Percentiles rank a stretch among this genome's conserved stretches.
Conservation (phyloP, 495 filamentous ascomycete genomes). For the Trichoderma asperelloides region DNA sequence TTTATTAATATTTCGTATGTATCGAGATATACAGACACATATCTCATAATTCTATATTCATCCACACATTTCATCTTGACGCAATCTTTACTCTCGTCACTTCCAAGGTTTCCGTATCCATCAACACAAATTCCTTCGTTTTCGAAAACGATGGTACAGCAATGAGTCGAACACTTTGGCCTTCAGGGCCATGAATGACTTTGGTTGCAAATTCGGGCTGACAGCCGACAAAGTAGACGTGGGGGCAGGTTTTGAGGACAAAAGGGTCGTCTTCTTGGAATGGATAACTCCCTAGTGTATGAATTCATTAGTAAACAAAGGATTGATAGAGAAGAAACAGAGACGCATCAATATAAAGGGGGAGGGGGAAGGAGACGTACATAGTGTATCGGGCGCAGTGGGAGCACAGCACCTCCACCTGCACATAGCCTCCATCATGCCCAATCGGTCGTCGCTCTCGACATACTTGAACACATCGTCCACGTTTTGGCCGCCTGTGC, state of each 20-base stretch:
- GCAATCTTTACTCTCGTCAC: constrained; percentile 54
- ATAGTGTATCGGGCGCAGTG: constrained; percentile 92
- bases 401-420: constrained; percentile 89
- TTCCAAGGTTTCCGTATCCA: constrained; percentile 80
- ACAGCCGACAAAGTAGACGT: constrained; percentile 84
- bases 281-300: constrained; percentile 75
- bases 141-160: constrained; percentile 72
- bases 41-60: not conserved
- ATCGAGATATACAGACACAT: too few relatives aligned
- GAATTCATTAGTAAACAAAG: not conserved
- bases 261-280: constrained; percentile 89
- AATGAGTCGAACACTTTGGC: constrained; percentile 64
- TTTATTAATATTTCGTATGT: too few relatives aligned
- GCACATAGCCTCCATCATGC: constrained; percentile 85
- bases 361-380: constrained; percentile 44
- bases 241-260: constrained; percentile 71
- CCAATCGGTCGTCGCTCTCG: constrained; percentile 60
- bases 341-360: not conserved
- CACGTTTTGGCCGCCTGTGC: constrained; percentile 81
- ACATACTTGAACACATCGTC: constrained; percentile 92
- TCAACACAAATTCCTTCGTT: constrained; percentile 72
- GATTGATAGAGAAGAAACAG: too few relatives aligned
- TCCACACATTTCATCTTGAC: constrained; percentile 8
- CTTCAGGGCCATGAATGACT: constrained; percentile 50
- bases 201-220: constrained; percentile 75